Evolutionary conservation across 1,284 basidiomycete species (phyloP).

Genomic region (Papiliotrema flavescens): DNA sequence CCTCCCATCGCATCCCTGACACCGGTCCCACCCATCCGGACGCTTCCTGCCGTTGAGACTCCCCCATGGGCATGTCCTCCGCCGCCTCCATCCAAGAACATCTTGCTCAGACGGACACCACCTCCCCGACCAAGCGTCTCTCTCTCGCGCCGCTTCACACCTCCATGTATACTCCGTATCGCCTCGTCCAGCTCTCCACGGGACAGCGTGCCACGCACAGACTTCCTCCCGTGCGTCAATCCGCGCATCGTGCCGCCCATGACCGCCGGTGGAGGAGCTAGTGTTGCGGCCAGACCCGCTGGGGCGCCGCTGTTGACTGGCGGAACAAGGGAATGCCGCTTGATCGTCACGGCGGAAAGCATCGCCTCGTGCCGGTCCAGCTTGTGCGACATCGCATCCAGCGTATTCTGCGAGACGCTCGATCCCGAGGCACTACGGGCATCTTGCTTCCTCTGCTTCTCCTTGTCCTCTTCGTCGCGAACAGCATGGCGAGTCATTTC

Average conservation of each 20-base stretch:
- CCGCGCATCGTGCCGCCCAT: too few relatives aligned
- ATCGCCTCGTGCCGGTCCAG: constrained; percentile 4
- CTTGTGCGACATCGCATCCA: background rate
- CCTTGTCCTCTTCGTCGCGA: constrained; percentile 13
- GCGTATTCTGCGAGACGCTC: background rate
- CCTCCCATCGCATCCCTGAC: too few relatives aligned
- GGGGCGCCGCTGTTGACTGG: too few relatives aligned
- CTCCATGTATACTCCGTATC: constrained; percentile 69
- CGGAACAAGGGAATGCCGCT: too few relatives aligned
- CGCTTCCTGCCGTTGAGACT: constrained; percentile 10
- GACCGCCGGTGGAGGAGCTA: too few relatives aligned
- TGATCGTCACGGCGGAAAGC: constrained; percentile 3
- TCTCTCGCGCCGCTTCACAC: constrained; percentile 60
- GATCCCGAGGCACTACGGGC: background rate
- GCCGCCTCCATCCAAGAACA: constrained; percentile 65
- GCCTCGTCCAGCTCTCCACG: constrained; percentile 76
- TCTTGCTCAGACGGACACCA: constrained; percentile 58
- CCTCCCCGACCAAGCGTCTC: constrained; percentile 36
- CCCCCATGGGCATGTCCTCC: background rate
- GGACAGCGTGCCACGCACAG: constrained; percentile 54
- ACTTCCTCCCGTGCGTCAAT: too few relatives aligned
- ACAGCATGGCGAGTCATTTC: constrained; percentile 55
- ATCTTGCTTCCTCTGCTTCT: background rate
- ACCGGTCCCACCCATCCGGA: too few relatives aligned
- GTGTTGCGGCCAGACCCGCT: too few relatives aligned